Evolutionary conservation across 257 asterid genomes (phyloP).

Genomic region (Solanum phureja): DNA sequence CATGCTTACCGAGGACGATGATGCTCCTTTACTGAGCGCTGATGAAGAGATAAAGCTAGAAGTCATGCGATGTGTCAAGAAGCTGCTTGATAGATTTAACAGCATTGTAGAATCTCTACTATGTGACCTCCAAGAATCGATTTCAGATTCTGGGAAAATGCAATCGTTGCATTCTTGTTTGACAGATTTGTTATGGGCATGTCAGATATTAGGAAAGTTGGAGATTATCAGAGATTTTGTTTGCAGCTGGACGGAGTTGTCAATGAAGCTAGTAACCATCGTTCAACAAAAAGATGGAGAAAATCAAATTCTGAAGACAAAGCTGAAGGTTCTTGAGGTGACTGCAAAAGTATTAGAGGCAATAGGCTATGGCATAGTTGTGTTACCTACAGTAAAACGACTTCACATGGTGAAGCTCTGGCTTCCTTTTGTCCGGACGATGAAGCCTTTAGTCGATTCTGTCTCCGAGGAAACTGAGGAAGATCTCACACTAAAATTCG

Average conservation of each 20-base stretch:
- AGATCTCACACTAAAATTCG: conserved; percentile 28
- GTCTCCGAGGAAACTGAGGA: conserved; percentile 29
- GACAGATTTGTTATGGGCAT: conserved; percentile 66
- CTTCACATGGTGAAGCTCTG: conserved; percentile 44
- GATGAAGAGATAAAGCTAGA: conserved; percentile 47
- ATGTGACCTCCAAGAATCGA: conserved; percentile 23
- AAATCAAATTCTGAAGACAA: conserved; percentile 14
- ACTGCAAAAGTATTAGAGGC: conserved; percentile 53
- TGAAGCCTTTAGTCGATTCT: conserved; percentile 43
- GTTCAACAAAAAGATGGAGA: conserved; percentile 18
- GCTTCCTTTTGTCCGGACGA: conserved; percentile 54
- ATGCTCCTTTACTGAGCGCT: conserved; percentile 56
- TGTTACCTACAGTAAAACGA: conserved; percentile 42
- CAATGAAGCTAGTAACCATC: conserved; percentile 31
- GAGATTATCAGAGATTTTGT: conserved; percentile 50
- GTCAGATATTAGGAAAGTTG: conserved; percentile 52
- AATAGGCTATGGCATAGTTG: conserved; percentile 45
- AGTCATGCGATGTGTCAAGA: conserved; percentile 29
- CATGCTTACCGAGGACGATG: conserved; percentile 87
- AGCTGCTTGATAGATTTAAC: conserved; percentile 33
- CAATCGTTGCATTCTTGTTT: conserved; percentile 27
- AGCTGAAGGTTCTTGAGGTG: conserved; percentile 52
- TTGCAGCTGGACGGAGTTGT: conserved; percentile 49
- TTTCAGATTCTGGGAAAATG: conserved; percentile 21
- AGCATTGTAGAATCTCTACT: conserved; percentile 35